Evolutionary conservation across 2,329 filamentous ascomycete species (phyloP).

Genomic region (Paraphoma chrysanthemicola): DNA sequence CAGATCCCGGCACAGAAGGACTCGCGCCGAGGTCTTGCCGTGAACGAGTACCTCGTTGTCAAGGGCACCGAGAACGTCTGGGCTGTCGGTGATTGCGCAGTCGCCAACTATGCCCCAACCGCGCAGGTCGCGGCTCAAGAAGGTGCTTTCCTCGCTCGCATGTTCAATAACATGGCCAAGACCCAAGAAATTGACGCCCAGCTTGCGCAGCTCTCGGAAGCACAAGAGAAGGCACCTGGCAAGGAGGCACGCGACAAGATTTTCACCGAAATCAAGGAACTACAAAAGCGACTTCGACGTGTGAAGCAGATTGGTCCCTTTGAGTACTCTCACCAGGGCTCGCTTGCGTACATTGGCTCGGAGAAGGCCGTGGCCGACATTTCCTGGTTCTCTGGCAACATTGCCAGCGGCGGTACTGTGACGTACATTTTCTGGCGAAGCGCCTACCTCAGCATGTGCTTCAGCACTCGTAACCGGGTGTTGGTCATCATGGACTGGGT

Average conservation of each 20-base stretch:
- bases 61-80: slow-evolving; percentile 97
- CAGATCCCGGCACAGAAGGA: slow-evolving; percentile 95
- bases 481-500: slow-evolving; percentile 94
- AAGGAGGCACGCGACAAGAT: slow-evolving; percentile 64
- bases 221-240: slow-evolving; percentile 71
- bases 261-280: slow-evolving; percentile 79
- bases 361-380: slow-evolving; percentile 98
- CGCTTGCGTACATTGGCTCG: slow-evolving; percentile 95
- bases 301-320: slow-evolving; percentile 97
- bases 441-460: slow-evolving; percentile 99
- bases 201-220: slow-evolving; percentile 71
- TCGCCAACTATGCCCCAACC: slow-evolving; percentile 96
- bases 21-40: slow-evolving; percentile 90
- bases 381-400: slow-evolving; percentile 95
- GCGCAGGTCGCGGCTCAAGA: slow-evolving; percentile 97
- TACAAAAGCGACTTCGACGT: slow-evolving; percentile 85
- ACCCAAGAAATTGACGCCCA: slow-evolving; percentile 81
- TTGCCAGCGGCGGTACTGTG: slow-evolving; percentile 89
- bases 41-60: slow-evolving; percentile 98
- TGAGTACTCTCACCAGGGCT: slow-evolving; percentile 98
- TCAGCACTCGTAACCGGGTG: slow-evolving; percentile 95
- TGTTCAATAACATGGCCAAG: slow-evolving; percentile 99
- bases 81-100: slow-evolving; percentile 96
- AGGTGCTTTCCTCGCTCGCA: slow-evolving; percentile 88
- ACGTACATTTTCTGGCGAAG: slow-evolving; percentile 99